These are phyloP conservation scores for Ormosia emarginata DNA, from an alignment of 306 rosid species.

Conservation along the genomic window DNA sequence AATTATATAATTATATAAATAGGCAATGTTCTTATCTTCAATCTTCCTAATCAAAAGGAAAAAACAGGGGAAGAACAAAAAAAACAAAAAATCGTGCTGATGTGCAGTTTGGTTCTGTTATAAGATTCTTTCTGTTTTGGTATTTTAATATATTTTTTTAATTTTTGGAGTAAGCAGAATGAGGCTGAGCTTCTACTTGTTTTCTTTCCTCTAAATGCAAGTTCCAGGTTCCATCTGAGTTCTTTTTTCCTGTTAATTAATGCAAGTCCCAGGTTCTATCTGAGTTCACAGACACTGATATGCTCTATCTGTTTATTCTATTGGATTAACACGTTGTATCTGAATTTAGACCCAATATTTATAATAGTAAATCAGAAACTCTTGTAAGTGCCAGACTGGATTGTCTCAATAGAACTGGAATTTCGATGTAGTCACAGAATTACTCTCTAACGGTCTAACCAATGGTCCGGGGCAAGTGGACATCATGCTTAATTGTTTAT, in stretches of 20 bases:
- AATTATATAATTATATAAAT: too few species aligned
- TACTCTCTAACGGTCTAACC: too few species aligned
- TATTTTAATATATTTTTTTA: too few species aligned
- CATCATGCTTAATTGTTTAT: not conserved
- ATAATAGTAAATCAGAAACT: not conserved
- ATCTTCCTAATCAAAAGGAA: not conserved
- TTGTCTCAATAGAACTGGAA: not conserved
- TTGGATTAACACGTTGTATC: not conserved
- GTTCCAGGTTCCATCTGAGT: not conserved
- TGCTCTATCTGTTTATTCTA: not conserved
- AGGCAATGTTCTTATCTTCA: too few species aligned
- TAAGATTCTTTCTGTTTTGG: not conserved
- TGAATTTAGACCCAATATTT: not conserved
- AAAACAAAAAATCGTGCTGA: not conserved
- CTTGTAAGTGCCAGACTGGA: not conserved
- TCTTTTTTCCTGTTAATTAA: not conserved
- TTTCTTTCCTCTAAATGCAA: too few species aligned
- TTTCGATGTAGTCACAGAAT: not conserved
- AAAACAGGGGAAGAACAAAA: not conserved
- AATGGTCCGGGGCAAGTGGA: not conserved
- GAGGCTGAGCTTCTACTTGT: too few species aligned
- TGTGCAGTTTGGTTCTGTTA: not conserved
- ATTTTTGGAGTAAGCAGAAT: too few species aligned
- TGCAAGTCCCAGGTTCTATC: not conserved
- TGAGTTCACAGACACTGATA: not conserved